A percentile compares a stretch with the other conserved stretches of the same genome.
Evolutionary conservation across 345 rosid species (phyloP).

Genomic region (Syzygium aqueum): DNA sequence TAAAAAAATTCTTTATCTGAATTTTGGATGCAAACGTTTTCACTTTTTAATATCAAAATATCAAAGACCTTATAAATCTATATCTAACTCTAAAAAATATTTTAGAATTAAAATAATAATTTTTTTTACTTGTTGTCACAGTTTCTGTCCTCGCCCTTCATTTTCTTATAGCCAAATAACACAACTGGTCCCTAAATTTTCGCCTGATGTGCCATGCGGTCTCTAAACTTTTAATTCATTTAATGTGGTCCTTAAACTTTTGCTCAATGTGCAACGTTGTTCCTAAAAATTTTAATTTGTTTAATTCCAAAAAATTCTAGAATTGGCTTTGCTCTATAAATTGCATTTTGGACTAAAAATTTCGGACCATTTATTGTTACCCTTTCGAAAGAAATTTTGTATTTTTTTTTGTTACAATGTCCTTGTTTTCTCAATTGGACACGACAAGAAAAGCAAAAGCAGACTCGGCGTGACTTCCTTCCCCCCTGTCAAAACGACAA

Average conservation of each 20-base stretch:
- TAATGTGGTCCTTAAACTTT: accelerated
- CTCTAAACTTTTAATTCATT: too few species aligned
- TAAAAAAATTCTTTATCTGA: too few species aligned
- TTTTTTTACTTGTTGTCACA: not conserved
- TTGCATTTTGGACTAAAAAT: too few species aligned
- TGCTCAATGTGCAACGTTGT: accelerated
- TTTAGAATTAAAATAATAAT: not conserved
- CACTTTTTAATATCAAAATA: not conserved
- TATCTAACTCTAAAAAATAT: not conserved
- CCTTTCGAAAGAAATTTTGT: not conserved
- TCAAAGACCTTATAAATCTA: not conserved
- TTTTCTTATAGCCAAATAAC: accelerated
- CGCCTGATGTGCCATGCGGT: accelerated
- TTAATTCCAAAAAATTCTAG: too few species aligned
- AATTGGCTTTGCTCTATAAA: too few species aligned
- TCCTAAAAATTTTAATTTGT: too few species aligned
- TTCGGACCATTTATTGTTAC: too few species aligned
- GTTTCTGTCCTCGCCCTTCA: accelerated
- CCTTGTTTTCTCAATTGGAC: not conserved
- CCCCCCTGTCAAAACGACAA: not conserved
- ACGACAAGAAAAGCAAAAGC: not conserved
- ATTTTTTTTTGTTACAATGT: not conserved
- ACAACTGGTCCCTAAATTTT: too few species aligned
- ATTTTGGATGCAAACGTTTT: accelerated
- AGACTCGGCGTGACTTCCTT: not conserved